phyloP scores from a whole-genome alignment of 2,329 filamentous ascomycete species.

The Emydomyces testavorans region DNA sequence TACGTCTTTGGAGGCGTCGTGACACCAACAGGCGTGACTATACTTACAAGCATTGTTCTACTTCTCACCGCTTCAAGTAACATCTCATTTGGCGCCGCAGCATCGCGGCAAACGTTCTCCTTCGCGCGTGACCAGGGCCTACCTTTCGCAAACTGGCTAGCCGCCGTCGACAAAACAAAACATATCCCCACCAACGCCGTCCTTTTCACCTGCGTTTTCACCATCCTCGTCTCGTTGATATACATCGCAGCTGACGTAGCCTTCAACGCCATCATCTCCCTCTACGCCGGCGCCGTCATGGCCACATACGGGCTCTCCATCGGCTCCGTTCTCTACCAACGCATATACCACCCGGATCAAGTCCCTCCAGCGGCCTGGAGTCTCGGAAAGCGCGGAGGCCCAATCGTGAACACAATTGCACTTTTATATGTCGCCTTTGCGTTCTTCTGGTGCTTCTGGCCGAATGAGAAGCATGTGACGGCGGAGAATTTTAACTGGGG shows the following conservation, averaged over 20 bases:
- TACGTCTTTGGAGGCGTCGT: slow-evolving; percentile 39
- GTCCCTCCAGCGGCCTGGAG: slow-evolving; percentile 37
- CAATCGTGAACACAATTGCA: slow-evolving; percentile 11
- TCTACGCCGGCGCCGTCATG: slow-evolving; percentile 31
- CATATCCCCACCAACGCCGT: slow-evolving; percentile 24
- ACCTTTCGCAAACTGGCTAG: slow-evolving; percentile 26
- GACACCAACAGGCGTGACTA: slow-evolving; percentile 28
- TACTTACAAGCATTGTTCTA: slow-evolving; percentile 26
- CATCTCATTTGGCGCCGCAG: slow-evolving; percentile 38
- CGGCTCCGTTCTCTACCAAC: slow-evolving; percentile 36
- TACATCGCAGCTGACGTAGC: slow-evolving; percentile 34
- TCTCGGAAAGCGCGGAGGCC: slow-evolving; percentile 31
- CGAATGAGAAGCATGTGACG: slow-evolving; percentile 7
- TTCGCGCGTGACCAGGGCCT: slow-evolving; percentile 28
- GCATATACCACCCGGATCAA: slow-evolving; percentile 31
- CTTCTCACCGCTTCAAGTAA: slow-evolving; percentile 24
- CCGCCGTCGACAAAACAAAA: slow-evolving; percentile 17
- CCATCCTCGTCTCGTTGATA: slow-evolving; percentile 36
- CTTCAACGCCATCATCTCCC: slow-evolving; percentile 34
- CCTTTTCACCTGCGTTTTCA: slow-evolving; percentile 21
- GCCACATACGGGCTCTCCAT: slow-evolving; percentile 37
- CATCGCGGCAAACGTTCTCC: slow-evolving; percentile 16
- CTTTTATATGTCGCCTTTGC: slow-evolving; percentile 13
- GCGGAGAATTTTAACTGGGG: slow-evolving; percentile 19
- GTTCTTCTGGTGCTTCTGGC: slow-evolving; percentile 17